Percentiles rank a stretch among this genome's conserved stretches.
Evolutionary conservation across 192 early-diverging fungal species (phyloP).

Genomic region (Dissophora globulifera): DNA sequence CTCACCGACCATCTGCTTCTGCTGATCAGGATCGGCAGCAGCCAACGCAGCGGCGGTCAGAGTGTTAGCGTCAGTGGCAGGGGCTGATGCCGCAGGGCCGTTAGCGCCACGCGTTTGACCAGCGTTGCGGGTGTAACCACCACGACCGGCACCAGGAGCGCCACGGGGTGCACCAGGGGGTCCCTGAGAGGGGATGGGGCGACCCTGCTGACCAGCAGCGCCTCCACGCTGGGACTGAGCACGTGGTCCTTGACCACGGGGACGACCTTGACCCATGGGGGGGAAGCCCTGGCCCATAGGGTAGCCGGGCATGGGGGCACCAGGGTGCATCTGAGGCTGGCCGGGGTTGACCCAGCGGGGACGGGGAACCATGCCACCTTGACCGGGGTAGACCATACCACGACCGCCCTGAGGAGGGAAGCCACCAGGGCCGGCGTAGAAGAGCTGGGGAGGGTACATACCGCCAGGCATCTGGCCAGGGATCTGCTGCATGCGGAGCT

Average conservation of each 20-base stretch:
- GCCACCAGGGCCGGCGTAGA: slow-evolving; percentile 51
- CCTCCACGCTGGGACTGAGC: slow-evolving; percentile 62
- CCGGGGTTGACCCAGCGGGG: slow-evolving; percentile 60
- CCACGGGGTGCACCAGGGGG: slow-evolving; percentile 52
- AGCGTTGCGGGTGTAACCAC: slow-evolving; percentile 51
- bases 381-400: slow-evolving; percentile 56
- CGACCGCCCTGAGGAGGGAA: slow-evolving; percentile 54
- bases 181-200: slow-evolving; percentile 49
- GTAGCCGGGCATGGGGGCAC: slow-evolving; percentile 53
- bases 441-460: slow-evolving; percentile 61
- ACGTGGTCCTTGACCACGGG: slow-evolving; percentile 60
- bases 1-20: slow-evolving; percentile 98
- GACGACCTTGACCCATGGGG: slow-evolving; percentile 67
- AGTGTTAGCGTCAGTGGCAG: slow-evolving; percentile 51
- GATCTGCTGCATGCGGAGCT: slow-evolving; percentile 82
- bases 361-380: slow-evolving; percentile 56
- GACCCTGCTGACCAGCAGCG: slow-evolving; percentile 54
- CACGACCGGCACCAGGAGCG: slow-evolving; percentile 44
- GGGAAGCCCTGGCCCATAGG: slow-evolving; percentile 61
- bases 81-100: slow-evolving; percentile 47
- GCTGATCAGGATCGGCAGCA: slow-evolving; percentile 81
- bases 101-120: slow-evolving; percentile 51
- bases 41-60: slow-evolving; percentile 86
- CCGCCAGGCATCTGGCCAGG: slow-evolving; percentile 62
- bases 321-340: slow-evolving; percentile 60